Evolutionary conservation across 345 rosid species (phyloP).

Genomic region (Rhodomyrtus tomentosa): DNA sequence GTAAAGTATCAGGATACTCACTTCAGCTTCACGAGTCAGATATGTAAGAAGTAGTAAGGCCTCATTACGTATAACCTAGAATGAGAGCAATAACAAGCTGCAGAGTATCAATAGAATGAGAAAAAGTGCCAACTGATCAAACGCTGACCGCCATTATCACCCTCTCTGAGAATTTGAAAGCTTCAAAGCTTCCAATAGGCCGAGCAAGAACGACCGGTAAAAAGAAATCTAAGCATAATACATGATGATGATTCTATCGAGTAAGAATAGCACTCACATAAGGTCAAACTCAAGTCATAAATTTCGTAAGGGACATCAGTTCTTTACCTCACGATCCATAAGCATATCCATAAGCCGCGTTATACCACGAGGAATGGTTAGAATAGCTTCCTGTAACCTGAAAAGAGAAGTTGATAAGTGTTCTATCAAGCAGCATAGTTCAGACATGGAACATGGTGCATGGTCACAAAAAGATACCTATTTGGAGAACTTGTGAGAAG

Average conservation of each 20-base stretch:
- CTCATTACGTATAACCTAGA: conserved; percentile 88
- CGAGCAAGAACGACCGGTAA: neutral
- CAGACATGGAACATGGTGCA: neutral
- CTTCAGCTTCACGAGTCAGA: conserved; percentile 97
- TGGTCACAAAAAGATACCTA: conserved; percentile 41
- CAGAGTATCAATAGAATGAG: neutral
- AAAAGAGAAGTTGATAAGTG: conserved; percentile 32
- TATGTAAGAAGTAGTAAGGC: conserved; percentile 91
- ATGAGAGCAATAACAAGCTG: conserved; percentile 9
- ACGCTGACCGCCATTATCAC: neutral
- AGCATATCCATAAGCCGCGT: conserved; percentile 99
- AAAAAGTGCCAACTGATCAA: neutral
- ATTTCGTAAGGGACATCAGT: neutral
- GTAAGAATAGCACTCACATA: neutral
- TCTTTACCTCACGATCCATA: conserved; percentile 92
- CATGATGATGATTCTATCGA: neutral
- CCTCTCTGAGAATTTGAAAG: neutral
- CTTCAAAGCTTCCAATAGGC: neutral
- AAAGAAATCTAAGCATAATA: neutral
- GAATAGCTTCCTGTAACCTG: conserved; percentile 99
- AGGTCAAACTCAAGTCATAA: neutral
- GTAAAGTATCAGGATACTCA: conserved; percentile 7
- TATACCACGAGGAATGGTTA: conserved; percentile 93
- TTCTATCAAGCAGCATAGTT: conserved; percentile 11
- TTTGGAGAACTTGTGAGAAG: conserved; percentile 84